These are phyloP conservation scores for Cryptococcus sp. DNA, from an alignment of 1,284 basidiomycete species.

Conservation along the genomic window DNA sequence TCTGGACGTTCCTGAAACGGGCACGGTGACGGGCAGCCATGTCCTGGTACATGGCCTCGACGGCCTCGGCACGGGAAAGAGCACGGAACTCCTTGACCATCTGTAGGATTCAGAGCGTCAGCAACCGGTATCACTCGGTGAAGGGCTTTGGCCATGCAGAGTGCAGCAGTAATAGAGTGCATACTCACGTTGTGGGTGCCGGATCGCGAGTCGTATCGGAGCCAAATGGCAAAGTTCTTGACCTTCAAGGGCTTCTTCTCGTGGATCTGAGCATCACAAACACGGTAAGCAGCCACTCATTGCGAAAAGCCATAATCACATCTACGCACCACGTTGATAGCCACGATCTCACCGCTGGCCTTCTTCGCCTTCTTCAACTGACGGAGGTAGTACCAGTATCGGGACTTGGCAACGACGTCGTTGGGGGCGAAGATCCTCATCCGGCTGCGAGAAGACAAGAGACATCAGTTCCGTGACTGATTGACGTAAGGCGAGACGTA, in stretches of 20 bases:
- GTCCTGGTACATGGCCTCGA: conserved; percentile 97
- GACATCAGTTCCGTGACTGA: neutral
- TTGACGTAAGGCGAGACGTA: neutral
- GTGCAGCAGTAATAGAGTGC: neutral
- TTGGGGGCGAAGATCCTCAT: conserved; percentile 99
- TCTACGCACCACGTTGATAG: conserved; percentile 88
- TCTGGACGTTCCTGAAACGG: conserved; percentile 90
- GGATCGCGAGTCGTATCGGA: conserved; percentile 97
- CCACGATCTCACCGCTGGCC: conserved; percentile 98
- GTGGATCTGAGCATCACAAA: conserved; percentile 65
- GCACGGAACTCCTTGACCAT: conserved; percentile 93
- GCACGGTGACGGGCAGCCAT: conserved; percentile 99
- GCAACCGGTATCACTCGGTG: too few species aligned
- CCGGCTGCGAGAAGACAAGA: conserved; percentile 68
- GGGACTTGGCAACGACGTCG: conserved; percentile 96
- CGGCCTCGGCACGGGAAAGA: conserved; percentile 89
- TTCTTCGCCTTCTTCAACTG: conserved; percentile 99
- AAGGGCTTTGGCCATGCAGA: neutral
- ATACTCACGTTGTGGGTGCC: conserved; percentile 83
- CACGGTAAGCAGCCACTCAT: conserved; percentile 2
- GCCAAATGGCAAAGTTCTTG: conserved; percentile 99
- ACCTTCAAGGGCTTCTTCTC: conserved; percentile 97
- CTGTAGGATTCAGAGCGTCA: conserved; percentile 25
- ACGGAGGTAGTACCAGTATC: conserved; percentile 99
- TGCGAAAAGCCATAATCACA: neutral